Conservation (phyloP, 495 filamentous ascomycete genomes). For the Penicillium coprophilum region DNA sequence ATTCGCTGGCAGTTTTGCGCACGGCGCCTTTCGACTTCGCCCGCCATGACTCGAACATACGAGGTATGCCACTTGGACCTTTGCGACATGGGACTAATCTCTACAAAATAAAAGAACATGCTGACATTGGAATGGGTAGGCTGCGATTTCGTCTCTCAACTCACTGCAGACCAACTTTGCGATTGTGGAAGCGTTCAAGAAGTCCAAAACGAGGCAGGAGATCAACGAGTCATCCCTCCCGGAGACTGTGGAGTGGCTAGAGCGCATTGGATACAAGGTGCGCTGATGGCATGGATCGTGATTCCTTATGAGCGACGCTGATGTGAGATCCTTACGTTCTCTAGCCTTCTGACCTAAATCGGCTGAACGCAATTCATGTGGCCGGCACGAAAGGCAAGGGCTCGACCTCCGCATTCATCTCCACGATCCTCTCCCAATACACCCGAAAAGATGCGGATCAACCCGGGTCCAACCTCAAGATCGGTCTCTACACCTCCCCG, state of each 20-base stretch:
- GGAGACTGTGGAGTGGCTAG: slow-evolving; percentile 76
- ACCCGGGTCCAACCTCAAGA: slow-evolving; percentile 46
- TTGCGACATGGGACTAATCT: background rate
- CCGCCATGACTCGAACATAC: slow-evolving; percentile 46
- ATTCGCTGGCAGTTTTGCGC: slow-evolving; percentile 21
- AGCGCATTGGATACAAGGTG: slow-evolving; percentile 77
- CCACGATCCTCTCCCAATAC: slow-evolving; percentile 61
- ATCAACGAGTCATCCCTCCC: slow-evolving; percentile 67
- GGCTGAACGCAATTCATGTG: slow-evolving; percentile 76
- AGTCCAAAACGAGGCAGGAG: slow-evolving; percentile 56
- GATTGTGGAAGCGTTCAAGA: slow-evolving; percentile 70
- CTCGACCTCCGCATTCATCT: slow-evolving; percentile 51
- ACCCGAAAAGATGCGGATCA: slow-evolving; percentile 35
- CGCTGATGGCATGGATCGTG: slow-evolving; percentile 18
- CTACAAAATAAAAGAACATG: background rate
- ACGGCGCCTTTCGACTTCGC: slow-evolving; percentile 35
- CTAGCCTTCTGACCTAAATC: slow-evolving; percentile 72
- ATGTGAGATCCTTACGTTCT: slow-evolving; percentile 8
- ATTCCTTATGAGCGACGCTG: slow-evolving; percentile 2
- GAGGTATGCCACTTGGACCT: slow-evolving; percentile 32
- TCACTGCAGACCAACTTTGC: slow-evolving; percentile 84
- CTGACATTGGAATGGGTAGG: slow-evolving; percentile 35
- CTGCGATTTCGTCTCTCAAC: slow-evolving; percentile 85
- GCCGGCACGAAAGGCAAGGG: slow-evolving; percentile 95
- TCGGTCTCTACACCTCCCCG: slow-evolving; percentile 87